Evolutionary conservation across 2,329 filamentous ascomycete species (phyloP).

Genomic region (Penicillium sclerotigenum): DNA sequence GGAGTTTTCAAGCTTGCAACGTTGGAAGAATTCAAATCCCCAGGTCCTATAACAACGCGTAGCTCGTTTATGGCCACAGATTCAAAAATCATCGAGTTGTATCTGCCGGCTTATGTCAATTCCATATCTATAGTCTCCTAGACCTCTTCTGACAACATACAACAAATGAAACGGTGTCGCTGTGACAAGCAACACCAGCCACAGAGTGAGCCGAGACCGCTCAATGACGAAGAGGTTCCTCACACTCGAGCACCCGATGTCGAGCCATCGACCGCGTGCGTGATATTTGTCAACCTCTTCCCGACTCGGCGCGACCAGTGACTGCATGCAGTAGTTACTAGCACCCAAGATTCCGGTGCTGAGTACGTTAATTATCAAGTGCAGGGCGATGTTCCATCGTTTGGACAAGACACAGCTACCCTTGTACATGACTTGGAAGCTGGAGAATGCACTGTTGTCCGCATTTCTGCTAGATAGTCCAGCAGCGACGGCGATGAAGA

Average conservation of each 20-base stretch:
- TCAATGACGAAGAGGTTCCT: constrained; percentile 23
- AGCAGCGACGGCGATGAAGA: background rate
- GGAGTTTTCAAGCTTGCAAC: background rate
- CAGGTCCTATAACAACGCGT: background rate
- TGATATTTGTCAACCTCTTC: constrained; percentile 8
- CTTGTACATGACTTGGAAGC: background rate
- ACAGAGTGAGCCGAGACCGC: constrained; percentile 31
- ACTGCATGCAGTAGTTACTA: constrained; percentile 54
- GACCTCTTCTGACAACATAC: constrained; percentile 2
- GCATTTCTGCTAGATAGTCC: background rate
- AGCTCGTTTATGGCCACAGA: background rate
- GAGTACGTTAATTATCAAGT: constrained; percentile 50
- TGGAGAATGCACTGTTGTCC: background rate
- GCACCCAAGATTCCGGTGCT: constrained; percentile 47
- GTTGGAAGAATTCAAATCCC: background rate
- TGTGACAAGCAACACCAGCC: constrained; percentile 12
- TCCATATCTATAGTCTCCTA: background rate
- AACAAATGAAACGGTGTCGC: constrained; percentile 20
- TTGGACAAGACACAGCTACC: background rate
- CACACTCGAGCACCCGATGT: constrained; percentile 42
- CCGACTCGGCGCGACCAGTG: constrained; percentile 50
- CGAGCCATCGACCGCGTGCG: constrained; percentile 34
- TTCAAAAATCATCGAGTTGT: background rate
- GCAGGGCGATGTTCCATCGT: constrained; percentile 26
- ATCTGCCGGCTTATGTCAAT: background rate